Conservation (phyloP, 352 stramenopile genomes). For the Phytopythium delawarense region DNA sequence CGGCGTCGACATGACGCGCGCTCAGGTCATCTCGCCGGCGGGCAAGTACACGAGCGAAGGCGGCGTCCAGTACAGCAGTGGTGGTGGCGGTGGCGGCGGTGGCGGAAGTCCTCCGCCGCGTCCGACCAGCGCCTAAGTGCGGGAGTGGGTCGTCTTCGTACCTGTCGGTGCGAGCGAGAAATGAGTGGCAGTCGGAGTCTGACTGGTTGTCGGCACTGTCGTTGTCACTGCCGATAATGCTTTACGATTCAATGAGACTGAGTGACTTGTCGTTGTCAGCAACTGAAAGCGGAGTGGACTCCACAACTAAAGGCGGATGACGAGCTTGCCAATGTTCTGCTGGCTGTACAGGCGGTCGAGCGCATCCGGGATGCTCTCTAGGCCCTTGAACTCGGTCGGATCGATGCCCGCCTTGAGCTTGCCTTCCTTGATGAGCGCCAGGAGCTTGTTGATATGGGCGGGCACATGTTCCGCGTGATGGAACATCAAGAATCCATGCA, state of each 20-base stretch:
- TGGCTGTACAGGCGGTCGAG: constrained; percentile 61
- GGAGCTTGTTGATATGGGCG: constrained; percentile 27
- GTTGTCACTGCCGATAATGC: neutral
- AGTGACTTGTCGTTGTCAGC: neutral
- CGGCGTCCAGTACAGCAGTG: neutral
- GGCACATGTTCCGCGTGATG: constrained; percentile 26
- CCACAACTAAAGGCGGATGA: constrained; percentile 37
- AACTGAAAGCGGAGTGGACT: neutral
- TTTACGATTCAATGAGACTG: neutral
- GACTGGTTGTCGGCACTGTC: neutral
- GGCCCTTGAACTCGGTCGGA: constrained; percentile 32
- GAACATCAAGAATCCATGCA: constrained; percentile 46
- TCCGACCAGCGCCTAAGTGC: too few relatives aligned
- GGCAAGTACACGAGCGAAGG: neutral
- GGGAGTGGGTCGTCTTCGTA: too few relatives aligned
- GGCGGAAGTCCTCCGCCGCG: neutral
- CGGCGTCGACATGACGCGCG: constrained; percentile 22
- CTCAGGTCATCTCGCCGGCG: constrained; percentile 14
- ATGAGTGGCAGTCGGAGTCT: neutral
- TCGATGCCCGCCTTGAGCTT: constrained; percentile 56
- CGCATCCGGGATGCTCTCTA: constrained; percentile 49
- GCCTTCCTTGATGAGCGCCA: constrained; percentile 40
- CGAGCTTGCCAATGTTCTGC: constrained; percentile 79
- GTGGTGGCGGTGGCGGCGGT: neutral
- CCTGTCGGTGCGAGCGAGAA: neutral